Base-by-base conservation (phyloP, 164 flowering plant species). In the Buxus sempervirens region DNA sequence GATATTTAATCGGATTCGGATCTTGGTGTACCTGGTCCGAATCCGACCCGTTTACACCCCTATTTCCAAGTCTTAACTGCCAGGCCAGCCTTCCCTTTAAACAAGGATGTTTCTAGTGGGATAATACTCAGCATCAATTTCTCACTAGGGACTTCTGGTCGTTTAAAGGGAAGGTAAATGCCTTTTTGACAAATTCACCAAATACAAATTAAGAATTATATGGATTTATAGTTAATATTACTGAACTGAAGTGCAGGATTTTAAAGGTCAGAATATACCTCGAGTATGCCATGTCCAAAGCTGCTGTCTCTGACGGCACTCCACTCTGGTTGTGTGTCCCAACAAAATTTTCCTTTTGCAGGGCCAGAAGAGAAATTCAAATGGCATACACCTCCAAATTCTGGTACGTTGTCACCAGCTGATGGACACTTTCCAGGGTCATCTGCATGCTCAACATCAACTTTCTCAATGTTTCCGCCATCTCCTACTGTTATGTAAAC, bases 261-360 rank as follows among this genome's bases (percentile, higher is more conserved):
- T 32, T 58, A 18, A 12, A 18, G 9, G 14, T 49, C 18, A 22
- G 5, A 58, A 22, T 7, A 5, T 77, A 89, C 98, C 98, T 90
- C 97, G n/a, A 93, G 87, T 45, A 88, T 88, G 63, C 98, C 97
- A 85, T 93, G 98, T 20, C 98, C 98, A 73, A 93, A 93, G 82
- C 98, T 93, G 85, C 96, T 88, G 72, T 93, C 98, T 76, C 98
- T 83, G 59, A 74, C 86, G 19, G 98, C 98, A 78, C 98, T 93
- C 92, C 93, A 93, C 65, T 90, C 98, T 22, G 98, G 98, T 68
- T 90, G 97, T 57, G 63, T 86, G 75, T 84, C 83, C 98, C 97
- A 93, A 72, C 97, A 93, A 68, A 93, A 93, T 49, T 81, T 84
- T 14, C 94, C 93, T 66, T 83, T 79, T 7, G 86, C 96, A 28